Evolutionary conservation across 129 eudicot species (phyloP).

Genomic region (Flaveria linearis): DNA sequence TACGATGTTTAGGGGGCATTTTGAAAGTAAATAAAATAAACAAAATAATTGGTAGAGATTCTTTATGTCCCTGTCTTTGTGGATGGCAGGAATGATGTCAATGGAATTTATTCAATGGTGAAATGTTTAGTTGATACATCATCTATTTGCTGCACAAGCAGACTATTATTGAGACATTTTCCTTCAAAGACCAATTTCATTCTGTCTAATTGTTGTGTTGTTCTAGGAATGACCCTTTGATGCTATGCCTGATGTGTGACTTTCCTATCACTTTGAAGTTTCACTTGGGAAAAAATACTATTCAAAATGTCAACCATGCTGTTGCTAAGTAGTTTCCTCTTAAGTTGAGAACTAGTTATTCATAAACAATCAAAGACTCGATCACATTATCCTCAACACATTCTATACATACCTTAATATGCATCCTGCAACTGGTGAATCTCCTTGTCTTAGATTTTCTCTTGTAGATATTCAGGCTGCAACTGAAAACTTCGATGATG

Average conservation of each 20-base stretch:
- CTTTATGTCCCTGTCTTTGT: background rate
- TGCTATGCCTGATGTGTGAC: too few relatives aligned
- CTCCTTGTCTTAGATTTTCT: slow-evolving; percentile 1
- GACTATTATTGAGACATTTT: background rate
- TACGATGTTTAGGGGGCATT: too few relatives aligned
- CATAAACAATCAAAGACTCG: background rate
- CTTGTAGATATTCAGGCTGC: slow-evolving; percentile 19
- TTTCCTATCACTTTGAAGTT: background rate
- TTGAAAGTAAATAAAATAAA: background rate
- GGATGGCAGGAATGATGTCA: background rate
- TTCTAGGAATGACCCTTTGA: slow-evolving; percentile 2
- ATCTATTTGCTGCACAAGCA: background rate
- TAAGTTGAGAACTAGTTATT: background rate
- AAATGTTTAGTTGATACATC: background rate
- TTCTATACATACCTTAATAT: background rate
- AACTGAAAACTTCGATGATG: slow-evolving; percentile 27
- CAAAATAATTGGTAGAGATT: background rate
- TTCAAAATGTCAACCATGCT: background rate
- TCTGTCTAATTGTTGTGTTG: background rate
- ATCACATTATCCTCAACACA: background rate
- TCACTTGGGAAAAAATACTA: background rate
- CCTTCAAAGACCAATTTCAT: background rate
- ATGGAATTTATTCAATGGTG: background rate
- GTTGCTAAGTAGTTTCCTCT: slow-evolving; percentile 5
- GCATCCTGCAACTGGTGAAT: background rate